These are phyloP conservation scores for Acanthamoeba culbertsoni DNA, from an alignment of 208 protist species.

Conservation along the genomic window DNA sequence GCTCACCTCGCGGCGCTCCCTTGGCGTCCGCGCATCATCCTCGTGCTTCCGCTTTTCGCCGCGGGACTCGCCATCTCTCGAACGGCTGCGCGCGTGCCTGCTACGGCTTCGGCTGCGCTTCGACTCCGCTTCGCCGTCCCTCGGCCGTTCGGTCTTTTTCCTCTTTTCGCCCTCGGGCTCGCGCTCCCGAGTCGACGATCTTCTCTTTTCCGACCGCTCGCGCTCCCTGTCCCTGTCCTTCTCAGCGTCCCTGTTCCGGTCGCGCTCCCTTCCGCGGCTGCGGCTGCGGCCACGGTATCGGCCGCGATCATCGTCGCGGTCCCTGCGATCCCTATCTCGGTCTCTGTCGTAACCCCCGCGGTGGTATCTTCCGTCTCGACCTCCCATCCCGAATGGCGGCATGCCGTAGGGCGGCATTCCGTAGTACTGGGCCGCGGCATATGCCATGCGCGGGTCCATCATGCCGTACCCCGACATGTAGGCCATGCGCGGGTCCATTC, in stretches of 20 bases:
- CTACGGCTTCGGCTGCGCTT: background rate
- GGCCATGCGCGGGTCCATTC: background rate
- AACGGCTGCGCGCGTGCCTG: background rate
- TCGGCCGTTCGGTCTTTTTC: background rate
- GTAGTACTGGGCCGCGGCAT: background rate
- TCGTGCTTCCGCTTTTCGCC: background rate
- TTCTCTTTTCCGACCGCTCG: background rate
- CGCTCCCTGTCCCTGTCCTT: background rate
- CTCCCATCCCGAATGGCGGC: background rate
- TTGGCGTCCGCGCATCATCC: background rate
- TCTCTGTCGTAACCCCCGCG: background rate
- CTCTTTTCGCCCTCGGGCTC: background rate
- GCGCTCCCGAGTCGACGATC: background rate
- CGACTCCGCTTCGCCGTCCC: background rate
- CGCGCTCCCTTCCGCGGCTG: background rate
- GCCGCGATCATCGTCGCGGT: background rate
- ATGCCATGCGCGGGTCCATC: background rate
- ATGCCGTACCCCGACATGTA: background rate
- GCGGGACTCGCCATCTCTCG: background rate
- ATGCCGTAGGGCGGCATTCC: background rate
- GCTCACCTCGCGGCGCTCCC: background rate
- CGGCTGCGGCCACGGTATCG: background rate
- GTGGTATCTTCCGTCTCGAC: background rate
- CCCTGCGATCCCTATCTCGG: background rate
- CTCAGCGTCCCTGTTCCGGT: background rate